These are phyloP conservation scores for Penicillium pancosmium DNA, from an alignment of 495 filamentous ascomycete species.

Conservation along the genomic window DNA sequence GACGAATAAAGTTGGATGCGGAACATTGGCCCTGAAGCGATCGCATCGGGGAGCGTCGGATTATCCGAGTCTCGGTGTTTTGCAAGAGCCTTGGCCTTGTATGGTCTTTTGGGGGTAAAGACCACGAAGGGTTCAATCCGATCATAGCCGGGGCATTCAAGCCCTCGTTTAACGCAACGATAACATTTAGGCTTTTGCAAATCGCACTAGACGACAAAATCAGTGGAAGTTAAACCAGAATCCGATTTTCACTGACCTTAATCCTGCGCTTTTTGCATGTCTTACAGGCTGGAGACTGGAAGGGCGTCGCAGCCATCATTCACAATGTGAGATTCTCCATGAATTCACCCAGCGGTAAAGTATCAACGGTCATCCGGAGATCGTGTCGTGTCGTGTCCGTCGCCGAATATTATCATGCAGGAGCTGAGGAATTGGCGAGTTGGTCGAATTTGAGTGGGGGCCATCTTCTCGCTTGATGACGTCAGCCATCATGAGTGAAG, in stretches of 20 bases:
- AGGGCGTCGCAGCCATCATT: background rate
- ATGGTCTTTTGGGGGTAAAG: background rate
- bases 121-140: background rate
- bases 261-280: slow-evolving; percentile 1
- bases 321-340: background rate
- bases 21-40: background rate
- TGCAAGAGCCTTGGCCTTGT: background rate
- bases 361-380: too few species aligned
- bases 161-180: background rate
- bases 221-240: background rate
- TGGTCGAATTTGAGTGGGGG: background rate
- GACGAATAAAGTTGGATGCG: background rate
- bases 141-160: background rate
- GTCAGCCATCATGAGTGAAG: background rate
- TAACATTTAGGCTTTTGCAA: background rate
- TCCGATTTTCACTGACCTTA: background rate
- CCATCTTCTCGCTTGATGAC: background rate
- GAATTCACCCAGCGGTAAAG: too few species aligned
- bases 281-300: background rate
- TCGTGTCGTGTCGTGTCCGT: too few species aligned
- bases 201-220: background rate
- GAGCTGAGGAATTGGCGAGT: background rate
- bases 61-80: background rate
- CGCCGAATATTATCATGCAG: background rate
- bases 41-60: background rate